phyloP scores from a whole-genome alignment of 768 basidiomycete genomes.

The Suillus subalutaceus region DNA sequence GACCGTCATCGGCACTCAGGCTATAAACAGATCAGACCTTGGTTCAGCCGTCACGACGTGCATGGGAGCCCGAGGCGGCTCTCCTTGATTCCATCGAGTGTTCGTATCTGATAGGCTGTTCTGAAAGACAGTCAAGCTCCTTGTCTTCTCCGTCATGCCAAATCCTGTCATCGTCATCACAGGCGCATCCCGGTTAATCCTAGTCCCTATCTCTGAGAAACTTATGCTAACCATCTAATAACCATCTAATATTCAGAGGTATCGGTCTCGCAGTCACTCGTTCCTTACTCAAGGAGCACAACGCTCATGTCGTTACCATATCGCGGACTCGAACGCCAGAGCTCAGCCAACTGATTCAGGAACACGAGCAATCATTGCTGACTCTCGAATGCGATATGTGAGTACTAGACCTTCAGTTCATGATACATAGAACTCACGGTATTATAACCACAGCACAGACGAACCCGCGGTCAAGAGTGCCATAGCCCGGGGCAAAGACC shows the following conservation, averaged over 20 bases:
- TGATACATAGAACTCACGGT: neutral
- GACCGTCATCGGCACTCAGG: neutral
- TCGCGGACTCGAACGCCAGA: conserved; percentile 73
- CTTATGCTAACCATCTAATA: conserved; percentile 13
- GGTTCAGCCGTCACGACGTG: neutral
- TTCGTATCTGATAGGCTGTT: too few relatives aligned
- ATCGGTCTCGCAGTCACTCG: conserved; percentile 81
- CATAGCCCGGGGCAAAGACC: conserved; percentile 50
- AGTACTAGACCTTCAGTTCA: conserved; percentile 35
- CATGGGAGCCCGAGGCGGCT: conserved; percentile 1
- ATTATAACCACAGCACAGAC: conserved; percentile 51
- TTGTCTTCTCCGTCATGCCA: conserved; percentile 19
- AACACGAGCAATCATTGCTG: conserved; percentile 46
- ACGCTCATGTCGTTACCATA: conserved; percentile 73
- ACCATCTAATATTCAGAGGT: conserved; percentile 42
- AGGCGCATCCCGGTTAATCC: conserved; percentile 75
- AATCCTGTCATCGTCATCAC: conserved; percentile 76
- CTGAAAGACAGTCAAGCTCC: neutral
- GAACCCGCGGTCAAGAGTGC: conserved; percentile 57
- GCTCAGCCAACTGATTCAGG: conserved; percentile 49
- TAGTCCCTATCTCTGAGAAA: conserved; percentile 6
- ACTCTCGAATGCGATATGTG: conserved; percentile 76
- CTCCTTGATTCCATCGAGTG: neutral
- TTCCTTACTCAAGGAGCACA: conserved; percentile 64
- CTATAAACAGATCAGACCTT: neutral